Conservation (phyloP, 192 early-diverging fungal species). For the Kappamyces sp. region DNA sequence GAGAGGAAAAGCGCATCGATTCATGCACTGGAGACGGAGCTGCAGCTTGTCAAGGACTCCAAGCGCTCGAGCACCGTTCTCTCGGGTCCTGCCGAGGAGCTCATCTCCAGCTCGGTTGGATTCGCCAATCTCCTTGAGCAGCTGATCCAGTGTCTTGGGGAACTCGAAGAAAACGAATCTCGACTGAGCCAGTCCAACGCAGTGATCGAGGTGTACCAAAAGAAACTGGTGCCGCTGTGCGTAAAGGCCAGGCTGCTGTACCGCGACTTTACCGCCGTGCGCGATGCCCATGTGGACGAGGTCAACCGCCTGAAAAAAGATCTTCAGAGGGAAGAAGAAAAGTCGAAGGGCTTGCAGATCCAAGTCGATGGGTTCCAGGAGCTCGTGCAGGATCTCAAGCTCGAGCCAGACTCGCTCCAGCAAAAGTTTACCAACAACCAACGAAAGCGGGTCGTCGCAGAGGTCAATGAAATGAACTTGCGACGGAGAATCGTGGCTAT, state of each 20-base stretch:
- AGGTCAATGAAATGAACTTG: conserved; percentile 38
- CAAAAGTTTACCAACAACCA: conserved; percentile 29
- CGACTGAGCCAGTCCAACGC: conserved; percentile 20
- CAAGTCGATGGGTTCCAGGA: not conserved
- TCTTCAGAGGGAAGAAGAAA: conserved; percentile 8
- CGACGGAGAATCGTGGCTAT: conserved; percentile 30
- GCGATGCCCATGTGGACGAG: no score
- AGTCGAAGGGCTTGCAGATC: not conserved
- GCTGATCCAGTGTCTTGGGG: conserved; percentile 35
- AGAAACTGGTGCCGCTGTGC: conserved; percentile 19
- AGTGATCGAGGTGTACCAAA: conserved; percentile 29
- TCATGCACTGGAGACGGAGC: no score
- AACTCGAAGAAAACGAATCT: conserved; percentile 27
- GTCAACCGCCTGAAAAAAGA: conserved; percentile 3
- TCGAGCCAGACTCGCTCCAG: conserved; percentile 22
- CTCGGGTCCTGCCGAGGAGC: not conserved
- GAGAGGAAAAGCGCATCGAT: no score
- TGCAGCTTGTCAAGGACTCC: no score
- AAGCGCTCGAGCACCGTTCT: no score
- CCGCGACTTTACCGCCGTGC: conserved; percentile 15
- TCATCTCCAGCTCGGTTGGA: not conserved
- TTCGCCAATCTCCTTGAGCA: conserved; percentile 35
- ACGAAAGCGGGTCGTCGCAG: conserved; percentile 29
- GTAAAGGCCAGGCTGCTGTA: conserved; percentile 34
- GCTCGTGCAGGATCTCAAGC: not conserved